Evolutionary conservation across 345 rosid species (phyloP).

Genomic region (Ricinus communis): DNA sequence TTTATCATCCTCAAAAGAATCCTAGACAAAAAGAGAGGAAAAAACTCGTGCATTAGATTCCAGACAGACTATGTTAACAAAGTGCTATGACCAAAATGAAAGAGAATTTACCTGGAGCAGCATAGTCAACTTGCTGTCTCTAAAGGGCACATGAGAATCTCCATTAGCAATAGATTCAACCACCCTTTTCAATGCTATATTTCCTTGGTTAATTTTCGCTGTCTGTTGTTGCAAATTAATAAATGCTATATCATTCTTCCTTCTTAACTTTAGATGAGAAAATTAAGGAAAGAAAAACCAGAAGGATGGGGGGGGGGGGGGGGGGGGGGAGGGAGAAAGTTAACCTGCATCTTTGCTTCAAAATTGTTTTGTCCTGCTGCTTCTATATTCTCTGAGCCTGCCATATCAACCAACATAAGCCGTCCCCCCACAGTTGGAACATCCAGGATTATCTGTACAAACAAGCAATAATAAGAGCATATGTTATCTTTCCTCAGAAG

Average conservation of each 20-base stretch:
- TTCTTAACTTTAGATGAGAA: not conserved
- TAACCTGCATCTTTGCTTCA: conserved; percentile 98
- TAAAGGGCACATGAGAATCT: conserved; percentile 95
- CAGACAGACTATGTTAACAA: not conserved
- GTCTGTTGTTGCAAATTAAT: conserved; percentile 54
- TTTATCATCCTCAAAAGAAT: conserved; percentile 96
- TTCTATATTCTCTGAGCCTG: conserved; percentile 97
- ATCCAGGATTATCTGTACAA: conserved; percentile 76
- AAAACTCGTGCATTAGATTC: not conserved
- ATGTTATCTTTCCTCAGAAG: not conserved
- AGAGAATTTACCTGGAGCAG: conserved; percentile 64
- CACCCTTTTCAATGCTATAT: conserved; percentile 88
- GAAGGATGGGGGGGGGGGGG: not conserved
- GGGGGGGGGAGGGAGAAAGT: not conserved
- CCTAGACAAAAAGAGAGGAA: conserved; percentile 41
- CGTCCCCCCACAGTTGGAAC: conserved; percentile 97
- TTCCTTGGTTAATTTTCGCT: conserved; percentile 95
- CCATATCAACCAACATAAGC: conserved; percentile 98
- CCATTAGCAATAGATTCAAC: conserved; percentile 99
- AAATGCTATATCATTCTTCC: conserved; percentile 16
- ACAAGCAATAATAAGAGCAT: not conserved
- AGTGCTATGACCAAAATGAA: conserved; percentile 8
- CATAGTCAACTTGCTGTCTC: conserved; percentile 98
- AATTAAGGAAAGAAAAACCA: not conserved
- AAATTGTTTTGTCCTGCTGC: conserved; percentile 92